Percentiles rank a stretch among this genome's conserved stretches.
These are phyloP conservation scores for Quercus agrifolia DNA, from an alignment of 306 rosid species.

Conservation along the genomic window DNA sequence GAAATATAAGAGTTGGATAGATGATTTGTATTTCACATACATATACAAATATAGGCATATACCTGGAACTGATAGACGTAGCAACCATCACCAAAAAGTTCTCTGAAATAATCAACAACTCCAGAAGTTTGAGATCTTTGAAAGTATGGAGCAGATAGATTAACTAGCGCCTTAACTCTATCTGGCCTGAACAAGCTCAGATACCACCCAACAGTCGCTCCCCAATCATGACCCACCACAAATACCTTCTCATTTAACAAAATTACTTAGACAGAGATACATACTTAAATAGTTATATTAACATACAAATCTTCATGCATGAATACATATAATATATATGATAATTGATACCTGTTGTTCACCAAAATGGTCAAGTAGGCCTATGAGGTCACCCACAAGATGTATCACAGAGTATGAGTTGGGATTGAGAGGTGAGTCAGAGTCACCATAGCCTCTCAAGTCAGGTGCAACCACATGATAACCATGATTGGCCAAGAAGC, in stretches of 20 bases:
- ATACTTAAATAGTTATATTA: background rate
- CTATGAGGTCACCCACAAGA: slow-evolving; percentile 57
- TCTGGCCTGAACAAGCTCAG: slow-evolving; percentile 63
- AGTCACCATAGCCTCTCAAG: slow-evolving; percentile 72
- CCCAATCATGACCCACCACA: slow-evolving; percentile 71
- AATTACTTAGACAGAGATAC: background rate
- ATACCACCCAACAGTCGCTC: slow-evolving; percentile 58
- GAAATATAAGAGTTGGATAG: no score
- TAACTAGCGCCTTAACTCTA: slow-evolving; percentile 57
- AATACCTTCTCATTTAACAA: slow-evolving; percentile 32
- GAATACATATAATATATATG: background rate
- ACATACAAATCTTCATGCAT: background rate
- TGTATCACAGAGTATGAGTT: slow-evolving; percentile 44
- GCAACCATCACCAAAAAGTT: slow-evolving; percentile 40
- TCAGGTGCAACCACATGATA: slow-evolving; percentile 74
- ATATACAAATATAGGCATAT: background rate
- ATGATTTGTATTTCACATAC: no score
- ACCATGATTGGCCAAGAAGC: slow-evolving; percentile 44
- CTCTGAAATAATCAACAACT: slow-evolving; percentile 35
- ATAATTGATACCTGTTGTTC: slow-evolving; percentile 41
- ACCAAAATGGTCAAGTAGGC: slow-evolving; percentile 62
- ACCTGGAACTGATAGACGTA: slow-evolving; percentile 74
- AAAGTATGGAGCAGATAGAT: slow-evolving; percentile 48
- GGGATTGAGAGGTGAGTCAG: slow-evolving; percentile 52
- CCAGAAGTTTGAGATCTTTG: slow-evolving; percentile 46